Evolutionary conservation across 768 basidiomycete species (phyloP), one percentile per base, ranked within the genome.

Genomic region (Tulasnella sp.): DNA sequence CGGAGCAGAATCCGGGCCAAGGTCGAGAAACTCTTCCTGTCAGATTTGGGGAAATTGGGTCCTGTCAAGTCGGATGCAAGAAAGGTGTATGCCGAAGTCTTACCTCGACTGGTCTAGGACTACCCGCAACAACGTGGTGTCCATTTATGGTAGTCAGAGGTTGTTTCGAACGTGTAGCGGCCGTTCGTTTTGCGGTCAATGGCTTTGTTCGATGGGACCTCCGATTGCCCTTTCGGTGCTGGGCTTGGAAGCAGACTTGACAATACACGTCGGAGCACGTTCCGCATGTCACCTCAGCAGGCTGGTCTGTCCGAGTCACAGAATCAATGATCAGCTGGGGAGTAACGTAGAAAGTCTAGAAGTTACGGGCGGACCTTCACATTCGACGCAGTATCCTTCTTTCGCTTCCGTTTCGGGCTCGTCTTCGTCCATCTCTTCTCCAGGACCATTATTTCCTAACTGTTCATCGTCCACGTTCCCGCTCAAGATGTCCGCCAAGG

Each of bases 231-330:
- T 95, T 95, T 70, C 93, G 86, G 83, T 95, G 94, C 82, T 93
- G 93, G 0, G 93, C 89, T 13, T 91, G 88, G 83, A 92, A 95
- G 86, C 94, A 95, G 32, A 95, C 94, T 82, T 94, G 91, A 79
- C 94, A 95, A 82, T 90, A 95, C 26, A 86, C 83, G 82, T 95
- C 94, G 3, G 82, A 85, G 82, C 94, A 95, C 15, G 88, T 87
- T 82, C 91, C 89, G 82, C 94, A 95, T 73, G 86, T 83, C 29
- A 95, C 81, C 82, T 93, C 89, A 5, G 93, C 92, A 77, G 94
- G 93, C 83, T 95, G 94, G 85, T 95, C 94, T 95, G 78, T 73
- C 16, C 11, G 77, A 80, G 42, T 67, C 70, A n/a, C 16, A 70
- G 71, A 55, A 39, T 72, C 44, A 74, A 23, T 70, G 42, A 18